phyloP scores from a whole-genome alignment of 768 basidiomycete species.

The Serendipita sp. region DNA sequence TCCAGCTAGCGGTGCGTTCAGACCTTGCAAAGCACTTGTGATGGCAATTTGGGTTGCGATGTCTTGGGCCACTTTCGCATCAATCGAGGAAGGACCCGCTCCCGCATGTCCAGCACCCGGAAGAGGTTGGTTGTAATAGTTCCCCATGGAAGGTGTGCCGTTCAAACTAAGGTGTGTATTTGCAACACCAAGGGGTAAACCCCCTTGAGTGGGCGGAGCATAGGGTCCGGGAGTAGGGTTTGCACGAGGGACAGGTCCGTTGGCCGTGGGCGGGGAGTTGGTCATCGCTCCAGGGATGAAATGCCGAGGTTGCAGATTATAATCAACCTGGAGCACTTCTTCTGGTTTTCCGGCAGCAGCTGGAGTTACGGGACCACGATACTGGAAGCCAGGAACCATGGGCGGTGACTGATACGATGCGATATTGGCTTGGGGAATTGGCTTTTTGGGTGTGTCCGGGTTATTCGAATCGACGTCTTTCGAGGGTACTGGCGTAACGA shows the following conservation, averaged over 20 bases:
- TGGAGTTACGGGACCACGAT: neutral
- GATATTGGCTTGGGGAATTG: neutral
- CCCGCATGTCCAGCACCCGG: neutral
- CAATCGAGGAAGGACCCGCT: neutral
- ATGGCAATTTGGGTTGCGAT: slow-evolving; percentile 1
- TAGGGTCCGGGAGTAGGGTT: neutral
- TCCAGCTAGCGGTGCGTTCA: neutral
- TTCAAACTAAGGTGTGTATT: neutral
- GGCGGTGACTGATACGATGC: neutral
- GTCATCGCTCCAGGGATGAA: slow-evolving; percentile 21
- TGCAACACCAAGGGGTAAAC: neutral
- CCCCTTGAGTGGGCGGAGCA: neutral
- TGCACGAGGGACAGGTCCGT: neutral
- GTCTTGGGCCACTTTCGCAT: neutral
- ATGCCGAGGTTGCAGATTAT: slow-evolving; percentile 40
- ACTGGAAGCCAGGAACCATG: neutral
- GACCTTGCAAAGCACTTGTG: neutral
- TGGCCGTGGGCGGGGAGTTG: neutral
- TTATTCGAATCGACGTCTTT: neutral
- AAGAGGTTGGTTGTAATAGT: neutral
- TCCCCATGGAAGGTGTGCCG: neutral
- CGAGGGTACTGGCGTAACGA: neutral
- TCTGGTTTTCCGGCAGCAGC: neutral
- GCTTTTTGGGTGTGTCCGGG: neutral
- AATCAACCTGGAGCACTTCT: slow-evolving; percentile 31